Evolutionary conservation across 2,329 filamentous ascomycete species (phyloP), one percentile per base, ranked within the genome.

Genomic region (Mycosphaerella arachidis): DNA sequence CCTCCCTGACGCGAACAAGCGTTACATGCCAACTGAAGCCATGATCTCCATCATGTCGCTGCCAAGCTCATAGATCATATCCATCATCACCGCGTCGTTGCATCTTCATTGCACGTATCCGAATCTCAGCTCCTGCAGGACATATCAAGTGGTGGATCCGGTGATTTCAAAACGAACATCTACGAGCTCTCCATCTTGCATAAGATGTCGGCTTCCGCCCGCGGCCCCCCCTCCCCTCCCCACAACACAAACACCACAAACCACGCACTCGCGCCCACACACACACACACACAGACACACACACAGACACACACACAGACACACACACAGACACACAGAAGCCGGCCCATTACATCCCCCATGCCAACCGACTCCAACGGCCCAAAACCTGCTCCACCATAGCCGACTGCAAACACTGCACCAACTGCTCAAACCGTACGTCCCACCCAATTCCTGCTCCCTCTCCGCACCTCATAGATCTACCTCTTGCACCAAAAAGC

Each of bases 351-450:
- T 16, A 18, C 31, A 8, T n/a, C 40, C 40, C 2, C 46, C 7
- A 52, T 35, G 50, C 30, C 46, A 9, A 58, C 54, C 54, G 51
- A 52, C 55, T 60, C 51, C 53, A 53, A 53, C 46, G 55, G 53
- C 58, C 60, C 43, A 60, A 35, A 48, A 50, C 63, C 57, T 55
- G 56, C 60, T 53, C 30, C 37, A 64, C 60, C 55, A 58, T 63
- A 54, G 31, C 33, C 12, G 51, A 65, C 52, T 63, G 61, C 58
- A 45, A 35, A 13, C 56, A 64, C 37, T 61, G 57, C 46, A 60
- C 16, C 43, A 50, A 60, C 45, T 60, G 63, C 58, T 57, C 58
- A 30, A 65, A 60, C 53, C 64, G 63, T 60, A 51, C 30, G 30
- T 46, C 37, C 33, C 6, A 31, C 37, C 33, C 6, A 31, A n/a